phyloP scores from a whole-genome alignment of 768 basidiomycete genomes.

The Amanita rimosa region DNA sequence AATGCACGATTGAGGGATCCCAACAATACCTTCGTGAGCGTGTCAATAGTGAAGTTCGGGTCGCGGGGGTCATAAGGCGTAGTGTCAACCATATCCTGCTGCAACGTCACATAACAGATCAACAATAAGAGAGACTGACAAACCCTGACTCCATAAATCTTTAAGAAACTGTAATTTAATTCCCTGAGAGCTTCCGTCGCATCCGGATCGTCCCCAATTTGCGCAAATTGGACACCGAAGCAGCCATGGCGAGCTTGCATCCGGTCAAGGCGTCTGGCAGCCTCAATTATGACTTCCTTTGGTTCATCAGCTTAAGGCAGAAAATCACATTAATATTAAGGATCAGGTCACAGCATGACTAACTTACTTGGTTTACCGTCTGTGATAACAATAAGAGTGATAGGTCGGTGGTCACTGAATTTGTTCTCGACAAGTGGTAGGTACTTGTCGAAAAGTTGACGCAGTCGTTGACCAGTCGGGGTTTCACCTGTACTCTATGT shows the following conservation, averaged over 20 bases:
- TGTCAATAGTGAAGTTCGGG: slow-evolving; percentile 22
- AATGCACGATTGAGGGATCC: slow-evolving; percentile 49
- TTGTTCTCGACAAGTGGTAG: slow-evolving; percentile 11
- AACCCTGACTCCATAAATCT: slow-evolving; percentile 16
- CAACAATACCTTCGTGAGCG: slow-evolving; percentile 53
- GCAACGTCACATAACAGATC: neutral
- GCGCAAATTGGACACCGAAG: slow-evolving; percentile 61
- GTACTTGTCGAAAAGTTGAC: slow-evolving; percentile 10
- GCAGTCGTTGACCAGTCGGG: slow-evolving; percentile 10
- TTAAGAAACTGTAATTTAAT: slow-evolving; percentile 47
- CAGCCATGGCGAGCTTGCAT: slow-evolving; percentile 30
- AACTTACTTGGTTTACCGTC: slow-evolving; percentile 51
- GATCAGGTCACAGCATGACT: neutral
- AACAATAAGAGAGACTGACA: slow-evolving; percentile 2
- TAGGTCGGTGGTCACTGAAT: slow-evolving; percentile 15
- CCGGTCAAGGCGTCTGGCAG: slow-evolving; percentile 39
- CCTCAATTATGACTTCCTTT: slow-evolving; percentile 31
- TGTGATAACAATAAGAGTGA: slow-evolving; percentile 52
- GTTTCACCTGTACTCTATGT: slow-evolving; percentile 8
- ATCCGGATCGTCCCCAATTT: slow-evolving; percentile 40
- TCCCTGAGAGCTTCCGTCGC: slow-evolving; percentile 34
- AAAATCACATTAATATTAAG: neutral
- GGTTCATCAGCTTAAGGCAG: slow-evolving; percentile 37
- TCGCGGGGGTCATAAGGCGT: slow-evolving; percentile 30
- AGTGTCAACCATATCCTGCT: slow-evolving; percentile 62